Conservation (phyloP, 768 basidiomycete species). For the Pleurotus cornucopiae region DNA sequence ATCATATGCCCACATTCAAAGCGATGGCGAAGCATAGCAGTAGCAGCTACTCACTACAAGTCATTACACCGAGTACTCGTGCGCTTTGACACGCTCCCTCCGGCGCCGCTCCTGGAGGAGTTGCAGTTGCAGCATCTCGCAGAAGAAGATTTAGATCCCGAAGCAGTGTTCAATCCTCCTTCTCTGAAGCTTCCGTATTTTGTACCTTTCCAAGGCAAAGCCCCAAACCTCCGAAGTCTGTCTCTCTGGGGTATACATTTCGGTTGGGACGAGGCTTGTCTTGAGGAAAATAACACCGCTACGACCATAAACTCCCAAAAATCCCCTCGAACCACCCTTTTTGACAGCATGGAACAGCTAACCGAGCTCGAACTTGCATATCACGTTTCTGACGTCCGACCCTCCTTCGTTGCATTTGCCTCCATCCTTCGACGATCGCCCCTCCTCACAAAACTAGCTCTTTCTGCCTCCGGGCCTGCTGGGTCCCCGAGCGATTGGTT, state of each 20-base stretch:
- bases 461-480: slow-evolving; percentile 56
- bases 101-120: slow-evolving; percentile 50
- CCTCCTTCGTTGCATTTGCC: slow-evolving; percentile 48
- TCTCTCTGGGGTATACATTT: slow-evolving; percentile 69
- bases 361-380: slow-evolving; percentile 55
- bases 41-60: slow-evolving; percentile 40
- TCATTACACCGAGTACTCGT: slow-evolving; percentile 43
- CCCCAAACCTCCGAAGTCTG: slow-evolving; percentile 45
- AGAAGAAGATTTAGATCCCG: slow-evolving; percentile 44
- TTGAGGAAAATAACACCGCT: not conserved
- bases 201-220: slow-evolving; percentile 48
- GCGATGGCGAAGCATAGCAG: slow-evolving; percentile 49
- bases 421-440: slow-evolving; percentile 51
- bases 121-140: slow-evolving; percentile 50
- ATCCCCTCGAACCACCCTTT: slow-evolving; percentile 36
- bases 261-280: slow-evolving; percentile 42
- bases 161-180: slow-evolving; percentile 34
- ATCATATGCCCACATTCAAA: slow-evolving; percentile 46
- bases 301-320: not conserved
- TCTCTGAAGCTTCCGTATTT: slow-evolving; percentile 33
- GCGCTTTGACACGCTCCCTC: slow-evolving; percentile 35
- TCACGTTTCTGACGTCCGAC: slow-evolving; percentile 61
- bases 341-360: slow-evolving; percentile 25
- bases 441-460: slow-evolving; percentile 44
- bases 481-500: slow-evolving; percentile 33